Evolutionary conservation across 1,139 yeast genomes (phyloP).

Genomic region (Arxiozyma bovina): DNA sequence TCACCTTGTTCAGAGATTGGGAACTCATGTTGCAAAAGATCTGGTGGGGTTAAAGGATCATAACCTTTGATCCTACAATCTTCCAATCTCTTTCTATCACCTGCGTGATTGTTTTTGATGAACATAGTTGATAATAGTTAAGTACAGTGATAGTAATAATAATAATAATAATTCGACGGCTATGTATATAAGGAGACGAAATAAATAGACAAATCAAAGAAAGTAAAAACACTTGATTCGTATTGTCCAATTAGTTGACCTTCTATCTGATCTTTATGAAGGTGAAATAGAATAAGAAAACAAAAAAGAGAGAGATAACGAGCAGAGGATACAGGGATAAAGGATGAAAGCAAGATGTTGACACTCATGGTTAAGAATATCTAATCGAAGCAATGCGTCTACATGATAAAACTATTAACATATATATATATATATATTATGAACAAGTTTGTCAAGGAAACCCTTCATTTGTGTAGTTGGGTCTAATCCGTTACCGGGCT

Average conservation of each 20-base stretch:
- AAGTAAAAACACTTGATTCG: background rate
- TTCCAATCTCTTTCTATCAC: conserved; percentile 74
- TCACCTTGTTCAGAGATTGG: conserved; percentile 58
- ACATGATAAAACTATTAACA: no score
- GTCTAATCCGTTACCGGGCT: background rate
- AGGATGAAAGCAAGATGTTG: no score
- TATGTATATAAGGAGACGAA: background rate
- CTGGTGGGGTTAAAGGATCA: conserved; percentile 93
- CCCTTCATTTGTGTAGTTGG: background rate
- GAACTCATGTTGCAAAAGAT: conserved; percentile 79
- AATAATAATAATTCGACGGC: background rate
- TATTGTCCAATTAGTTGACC: background rate
- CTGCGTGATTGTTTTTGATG: conserved; percentile 71
- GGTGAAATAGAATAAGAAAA: background rate
- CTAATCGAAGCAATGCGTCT: no score
- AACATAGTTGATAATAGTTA: conserved; percentile 42
- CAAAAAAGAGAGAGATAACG: background rate
- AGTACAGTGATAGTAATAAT: background rate
- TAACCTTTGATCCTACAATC: conserved; percentile 94
- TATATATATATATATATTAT: no score
- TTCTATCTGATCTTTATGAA: background rate
- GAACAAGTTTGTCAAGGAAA: background rate
- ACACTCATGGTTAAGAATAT: no score
- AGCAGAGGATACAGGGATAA: no score
- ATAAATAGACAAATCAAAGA: background rate